A percentile compares a stretch with the other conserved stretches of the same genome.
Evolutionary conservation across 2,329 filamentous ascomycete species (phyloP).

Genomic region (Massarina eburnea): DNA sequence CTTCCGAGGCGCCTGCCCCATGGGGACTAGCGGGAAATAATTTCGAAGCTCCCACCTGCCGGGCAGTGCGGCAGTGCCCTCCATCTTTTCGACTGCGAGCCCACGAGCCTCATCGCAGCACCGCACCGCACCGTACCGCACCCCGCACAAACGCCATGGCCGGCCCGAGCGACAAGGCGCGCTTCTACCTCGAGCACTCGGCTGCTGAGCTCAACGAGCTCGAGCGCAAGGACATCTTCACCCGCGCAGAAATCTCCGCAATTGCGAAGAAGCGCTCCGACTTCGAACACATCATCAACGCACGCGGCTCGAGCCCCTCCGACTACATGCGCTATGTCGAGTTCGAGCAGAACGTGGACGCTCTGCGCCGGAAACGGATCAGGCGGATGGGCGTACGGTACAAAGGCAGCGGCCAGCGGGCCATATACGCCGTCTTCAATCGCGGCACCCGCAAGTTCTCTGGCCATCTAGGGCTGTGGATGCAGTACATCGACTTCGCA

Average conservation of each 20-base stretch:
- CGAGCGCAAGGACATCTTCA: constrained; percentile 89
- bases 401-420: constrained; percentile 71
- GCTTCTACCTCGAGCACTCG: constrained; percentile 89
- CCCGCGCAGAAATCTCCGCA: constrained; percentile 80
- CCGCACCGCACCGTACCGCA: constrained; percentile 8
- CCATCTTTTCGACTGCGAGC: too few species aligned
- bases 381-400: constrained; percentile 76
- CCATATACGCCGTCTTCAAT: constrained; percentile 87
- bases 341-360: constrained; percentile 68
- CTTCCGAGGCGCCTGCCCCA: constrained; percentile 9
- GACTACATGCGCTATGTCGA: constrained; percentile 85
- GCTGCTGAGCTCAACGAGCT: constrained; percentile 92
- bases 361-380: constrained; percentile 78
- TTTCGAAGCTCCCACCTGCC: background rate
- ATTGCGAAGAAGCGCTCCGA: constrained; percentile 90
- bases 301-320: constrained; percentile 68
- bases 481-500: constrained; percentile 84
- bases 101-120: background rate
- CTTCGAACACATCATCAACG: constrained; percentile 88
- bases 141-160: constrained; percentile 75
- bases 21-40: background rate
- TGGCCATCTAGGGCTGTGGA: constrained; percentile 80
- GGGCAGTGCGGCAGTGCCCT: too few species aligned
- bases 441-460: constrained; percentile 82
- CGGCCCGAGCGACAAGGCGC: constrained; percentile 86